These are phyloP conservation scores for Mycena crocata DNA, from an alignment of 768 basidiomycete species.

Conservation along the genomic window DNA sequence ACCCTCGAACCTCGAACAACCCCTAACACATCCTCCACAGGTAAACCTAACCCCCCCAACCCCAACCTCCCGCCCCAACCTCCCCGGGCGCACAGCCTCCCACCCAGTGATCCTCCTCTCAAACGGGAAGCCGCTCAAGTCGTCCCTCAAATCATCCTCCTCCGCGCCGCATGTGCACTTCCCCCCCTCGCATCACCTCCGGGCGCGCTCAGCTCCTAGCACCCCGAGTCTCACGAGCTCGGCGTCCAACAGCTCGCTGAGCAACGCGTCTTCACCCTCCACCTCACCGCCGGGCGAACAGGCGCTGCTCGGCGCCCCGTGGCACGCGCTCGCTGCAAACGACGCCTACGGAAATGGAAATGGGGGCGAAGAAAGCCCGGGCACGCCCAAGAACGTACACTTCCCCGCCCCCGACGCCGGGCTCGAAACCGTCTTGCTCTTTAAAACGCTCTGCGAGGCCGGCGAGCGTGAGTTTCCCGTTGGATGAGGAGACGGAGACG, in stretches of 20 bases:
- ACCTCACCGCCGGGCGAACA: constrained; percentile 2
- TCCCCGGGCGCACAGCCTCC: constrained; percentile 38
- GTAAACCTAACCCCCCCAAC: constrained; percentile 36
- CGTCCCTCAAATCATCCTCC: constrained; percentile 6
- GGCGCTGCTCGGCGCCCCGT: too few species aligned
- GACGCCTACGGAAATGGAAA: not conserved
- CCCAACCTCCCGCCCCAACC: constrained; percentile 49
- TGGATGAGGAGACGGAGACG: constrained; percentile 56
- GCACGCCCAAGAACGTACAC: constrained; percentile 84
- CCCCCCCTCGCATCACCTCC: constrained; percentile 2
- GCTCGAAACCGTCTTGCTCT: constrained; percentile 72
- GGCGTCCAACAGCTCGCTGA: too few species aligned
- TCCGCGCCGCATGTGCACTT: constrained; percentile 12
- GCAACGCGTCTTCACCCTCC: not conserved
- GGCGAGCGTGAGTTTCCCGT: constrained; percentile 56
- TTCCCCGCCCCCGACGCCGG: constrained; percentile 77
- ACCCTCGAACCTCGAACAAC: too few species aligned
- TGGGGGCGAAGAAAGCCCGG: constrained; percentile 27
- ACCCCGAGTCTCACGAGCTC: not conserved
- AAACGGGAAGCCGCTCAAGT: constrained; percentile 47
- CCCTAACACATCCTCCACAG: too few species aligned
- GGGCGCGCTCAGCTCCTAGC: constrained; percentile 7
- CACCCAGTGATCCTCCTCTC: constrained; percentile 52
- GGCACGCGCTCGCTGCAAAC: too few species aligned
- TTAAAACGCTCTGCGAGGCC: constrained; percentile 77